phyloP scores from a whole-genome alignment of 1,284 basidiomycete genomes.

The Schizophyllum commune region DNA sequence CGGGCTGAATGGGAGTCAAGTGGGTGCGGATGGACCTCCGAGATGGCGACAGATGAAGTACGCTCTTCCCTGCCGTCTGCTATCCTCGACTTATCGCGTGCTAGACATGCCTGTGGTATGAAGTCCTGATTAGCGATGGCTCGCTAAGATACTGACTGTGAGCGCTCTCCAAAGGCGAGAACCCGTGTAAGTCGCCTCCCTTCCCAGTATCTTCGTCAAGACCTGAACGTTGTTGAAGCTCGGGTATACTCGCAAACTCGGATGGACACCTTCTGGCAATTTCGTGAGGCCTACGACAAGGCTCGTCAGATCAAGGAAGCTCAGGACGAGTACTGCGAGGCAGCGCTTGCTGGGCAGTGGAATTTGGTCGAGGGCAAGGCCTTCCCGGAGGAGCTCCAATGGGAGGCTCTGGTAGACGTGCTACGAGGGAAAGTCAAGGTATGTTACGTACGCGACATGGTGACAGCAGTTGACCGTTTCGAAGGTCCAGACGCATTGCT shows the following conservation, averaged over 20 bases:
- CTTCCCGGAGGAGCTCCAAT: constrained; percentile 53
- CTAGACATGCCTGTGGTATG: constrained; percentile 38
- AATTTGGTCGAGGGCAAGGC: constrained; percentile 30
- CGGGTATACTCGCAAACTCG: constrained; percentile 33
- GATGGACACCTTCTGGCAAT: constrained; percentile 59
- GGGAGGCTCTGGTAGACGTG: constrained; percentile 71
- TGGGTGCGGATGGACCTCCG: constrained; percentile 29
- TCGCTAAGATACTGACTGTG: no score
- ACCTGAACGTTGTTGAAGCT: constrained; percentile 15
- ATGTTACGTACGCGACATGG: background rate
- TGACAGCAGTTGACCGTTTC: background rate
- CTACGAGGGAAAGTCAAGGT: constrained; percentile 44
- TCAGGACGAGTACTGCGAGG: constrained; percentile 69
- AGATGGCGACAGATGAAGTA: constrained; percentile 61
- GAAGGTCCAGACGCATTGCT: constrained; percentile 62
- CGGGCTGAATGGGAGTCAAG: constrained; percentile 32
- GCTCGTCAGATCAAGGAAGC: constrained; percentile 66
- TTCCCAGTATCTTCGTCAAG: background rate
- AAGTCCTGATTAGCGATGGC: no score
- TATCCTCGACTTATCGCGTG: background rate
- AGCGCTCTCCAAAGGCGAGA: constrained; percentile 25
- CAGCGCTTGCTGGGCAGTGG: constrained; percentile 55
- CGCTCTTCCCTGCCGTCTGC: constrained; percentile 13
- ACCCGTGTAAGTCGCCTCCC: constrained; percentile 19
- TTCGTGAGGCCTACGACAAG: constrained; percentile 57